Base-by-base conservation (phyloP, 1,139 yeast genomes). In the Petasospora fabianii region DNA sequence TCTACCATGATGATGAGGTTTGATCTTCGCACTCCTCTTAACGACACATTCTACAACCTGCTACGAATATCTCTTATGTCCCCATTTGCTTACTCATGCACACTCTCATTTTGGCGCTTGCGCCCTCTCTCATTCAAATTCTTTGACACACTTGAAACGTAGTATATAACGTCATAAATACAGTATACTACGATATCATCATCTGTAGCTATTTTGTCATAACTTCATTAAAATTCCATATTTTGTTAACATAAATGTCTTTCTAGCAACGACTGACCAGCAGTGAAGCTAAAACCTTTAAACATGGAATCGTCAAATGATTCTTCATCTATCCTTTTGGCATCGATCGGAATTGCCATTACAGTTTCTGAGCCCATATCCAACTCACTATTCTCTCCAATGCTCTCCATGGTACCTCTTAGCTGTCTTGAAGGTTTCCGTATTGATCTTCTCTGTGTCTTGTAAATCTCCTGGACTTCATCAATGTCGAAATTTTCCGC, bases 401-500 rank as follows among this genome's bases (percentile, higher is more conserved):
- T 34, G 13, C 15, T 29, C 18, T 21, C 31, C 30, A 33, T 19
- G 5, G 30, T 18, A 14, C 24, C 21, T n/a, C n/a, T n/a, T n/a
- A n/a, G n/a, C n/a, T n/a, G n/a, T n/a, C n/a, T n/a, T n/a, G n/a
- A n/a, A n/a, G n/a, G n/a, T n/a, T 19, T 30, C 16, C 18, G 12
- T 22, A 13, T 19, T 30, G 18, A 24, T 22, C 19, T 44, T 49
- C n/a, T 27, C 34, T 5, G 27, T 30, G 3, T 46, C 10, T 5
- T 43, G n/a, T n/a, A n/a, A n/a, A n/a, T 31, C n/a, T 41, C 38
- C 3, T 75, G 77, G 0, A 97, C 88, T 62, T 86, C 90, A 53
- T 84, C 92, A 16, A 73, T 65, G 53, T 92, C 94, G 58, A 92
- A 92, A 61, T 92, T 92, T 56, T 87, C 96, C 0, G 97, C 97